These are phyloP conservation scores for Skeletonema tropicum DNA, from an alignment of 108 stramenopile genomes.

Conservation along the genomic window DNA sequence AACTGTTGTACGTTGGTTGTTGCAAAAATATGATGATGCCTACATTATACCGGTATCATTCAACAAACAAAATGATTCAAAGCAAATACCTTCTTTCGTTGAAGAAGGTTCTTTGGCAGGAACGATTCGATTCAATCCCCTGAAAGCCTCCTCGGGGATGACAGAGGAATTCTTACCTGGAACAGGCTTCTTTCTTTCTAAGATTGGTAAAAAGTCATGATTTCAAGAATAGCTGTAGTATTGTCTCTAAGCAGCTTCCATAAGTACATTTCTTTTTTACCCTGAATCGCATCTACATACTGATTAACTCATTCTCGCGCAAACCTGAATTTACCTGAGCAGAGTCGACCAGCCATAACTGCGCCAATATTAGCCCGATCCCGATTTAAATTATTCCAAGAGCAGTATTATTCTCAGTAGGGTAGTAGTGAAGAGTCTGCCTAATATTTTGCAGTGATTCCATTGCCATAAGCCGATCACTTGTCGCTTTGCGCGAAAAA, in stretches of 20 bases:
- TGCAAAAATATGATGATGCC: slow-evolving; percentile 55
- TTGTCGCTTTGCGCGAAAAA: too few species aligned
- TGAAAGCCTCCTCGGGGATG: not conserved
- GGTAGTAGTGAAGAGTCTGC: too few species aligned
- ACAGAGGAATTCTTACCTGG: slow-evolving; percentile 19
- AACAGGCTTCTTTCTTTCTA: slow-evolving; percentile 77
- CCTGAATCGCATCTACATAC: too few species aligned
- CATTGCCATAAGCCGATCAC: too few species aligned
- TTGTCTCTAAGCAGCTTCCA: not conserved
- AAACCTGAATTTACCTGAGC: too few species aligned
- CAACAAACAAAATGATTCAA: slow-evolving; percentile 1
- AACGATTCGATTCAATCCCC: slow-evolving; percentile 68
- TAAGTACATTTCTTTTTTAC: too few species aligned
- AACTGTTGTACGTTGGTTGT: slow-evolving; percentile 78
- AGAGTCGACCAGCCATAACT: too few species aligned
- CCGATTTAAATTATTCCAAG: too few species aligned
- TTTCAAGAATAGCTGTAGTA: not conserved
- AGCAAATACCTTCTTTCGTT: slow-evolving; percentile 22
- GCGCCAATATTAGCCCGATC: too few species aligned
- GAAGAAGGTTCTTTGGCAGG: slow-evolving; percentile 51
- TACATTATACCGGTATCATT: slow-evolving; percentile 63
- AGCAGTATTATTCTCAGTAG: too few species aligned
- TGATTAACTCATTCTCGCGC: too few species aligned
- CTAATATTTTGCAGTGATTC: too few species aligned
- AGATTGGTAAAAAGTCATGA: slow-evolving; percentile 39